Evolutionary conservation across 148 eudicot genomes (phyloP), one percentile per base, ranked within the genome.

Genomic region (Agrostemma githago): DNA sequence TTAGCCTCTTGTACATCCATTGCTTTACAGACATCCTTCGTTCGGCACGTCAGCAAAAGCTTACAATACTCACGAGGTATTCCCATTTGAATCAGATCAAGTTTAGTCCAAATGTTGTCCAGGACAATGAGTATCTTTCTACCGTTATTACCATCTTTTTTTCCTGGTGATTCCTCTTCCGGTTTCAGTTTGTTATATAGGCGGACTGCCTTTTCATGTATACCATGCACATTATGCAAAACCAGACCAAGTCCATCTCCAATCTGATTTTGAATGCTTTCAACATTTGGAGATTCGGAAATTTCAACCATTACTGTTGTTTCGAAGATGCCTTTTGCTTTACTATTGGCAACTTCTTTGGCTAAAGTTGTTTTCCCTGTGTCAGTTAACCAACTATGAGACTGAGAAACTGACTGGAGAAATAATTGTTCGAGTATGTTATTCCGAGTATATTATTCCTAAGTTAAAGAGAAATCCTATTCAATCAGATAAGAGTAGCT

Each of bases 41-140:
- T 40, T 62, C 66, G 21, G n/a, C 66, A 21, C 16, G 66, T 62
- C 12, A 62, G 34, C 5, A 62, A 62, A 62, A 62, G 20, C 66
- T 62, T 62, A 21, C 66, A 62, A 21, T 37, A 62, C 66, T 21
- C 66, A 62, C 3, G 41, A 62, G 66, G 66, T 62, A 62, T 62
- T 48, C 54, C 54, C 12, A 48, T 48, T 48, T 8, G 54, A 2
- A 14, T 3, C 8, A 48, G 12, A 48, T 48, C 54, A 48, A 48
- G 8, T 48, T 48, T 8, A 8, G 9, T 48, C 54, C 54, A 48
- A 48, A 48, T 48, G 54, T 48, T 48, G 14, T 48, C 38, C 14
- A 62, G 10, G 0, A 62, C 26, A 21, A 62, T 26, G 39, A 62
- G 66, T 62, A 21, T 62, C 66, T 26, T 26, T 1, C 16, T 57